Base-by-base conservation (phyloP, 345 rosid species). In the Hevea brasiliensis region DNA sequence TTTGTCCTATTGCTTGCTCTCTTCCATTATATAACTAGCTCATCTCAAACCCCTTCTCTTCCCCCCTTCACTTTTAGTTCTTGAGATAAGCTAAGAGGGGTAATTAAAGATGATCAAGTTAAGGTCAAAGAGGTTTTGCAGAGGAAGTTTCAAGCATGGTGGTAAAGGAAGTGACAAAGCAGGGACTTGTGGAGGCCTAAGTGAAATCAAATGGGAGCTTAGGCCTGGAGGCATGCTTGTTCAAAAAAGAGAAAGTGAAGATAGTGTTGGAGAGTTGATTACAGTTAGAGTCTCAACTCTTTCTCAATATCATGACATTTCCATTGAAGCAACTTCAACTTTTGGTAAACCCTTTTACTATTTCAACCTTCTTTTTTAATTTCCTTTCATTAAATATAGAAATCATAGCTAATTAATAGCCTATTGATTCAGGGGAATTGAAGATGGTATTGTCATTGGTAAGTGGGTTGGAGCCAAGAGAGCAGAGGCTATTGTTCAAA, bases 201-300 rank as follows among this genome's bases (percentile, higher is more conserved):
- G 77, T 42, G 97, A 91, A 68, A 87, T 89, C 80, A 89, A 90
- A 79, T 93, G 98, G 96, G 97, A 93, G 60, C 84, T 90, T 41
- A 80, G 94, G 76, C 96, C 96, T 40, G 98, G 97, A 50, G 98
- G 96, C 17, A 89, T 93, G 98, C 91, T 93, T 51, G 98, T 93
- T 77, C 98, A 93, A 42, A 91, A 87, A 81, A 87, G 97, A 76
- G 92, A 81, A 10, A 61, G 80, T 60, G 75, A 75, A 56, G 84
- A 78, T 37, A 64, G 81, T 62, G 68, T 23, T 57, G 86, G 73
- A n/a, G 90, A 86, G 75, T 37, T 83, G 78, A 88, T 92, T 80
- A 80, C 86, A 13, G 44, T 90, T 9, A 90, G 89, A 79, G 89
- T 92, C 81, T 89, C 97, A 7, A 86, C 90, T 62, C 88, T 89